A percentile compares a stretch with the other conserved stretches of the same genome.
Evolutionary conservation across 345 rosid genomes (phyloP).

Genomic region (Clausena lansium): DNA sequence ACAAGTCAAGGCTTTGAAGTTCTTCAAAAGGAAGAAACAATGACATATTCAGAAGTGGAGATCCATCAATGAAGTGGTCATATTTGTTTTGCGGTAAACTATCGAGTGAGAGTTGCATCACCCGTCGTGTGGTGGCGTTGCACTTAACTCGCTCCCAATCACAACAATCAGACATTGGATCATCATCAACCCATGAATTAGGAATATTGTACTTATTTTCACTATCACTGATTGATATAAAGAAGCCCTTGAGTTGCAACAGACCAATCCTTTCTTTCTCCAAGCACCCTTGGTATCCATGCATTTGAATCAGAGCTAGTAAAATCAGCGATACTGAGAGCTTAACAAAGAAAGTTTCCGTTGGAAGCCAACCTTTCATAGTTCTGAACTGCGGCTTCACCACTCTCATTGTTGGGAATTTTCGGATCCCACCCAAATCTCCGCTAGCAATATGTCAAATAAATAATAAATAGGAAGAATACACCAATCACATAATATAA

Average conservation of each 20-base stretch:
- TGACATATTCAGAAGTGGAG: neutral
- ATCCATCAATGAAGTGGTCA: neutral
- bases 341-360: neutral
- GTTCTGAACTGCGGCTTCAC: too few relatives aligned
- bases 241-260: conserved; percentile 19
- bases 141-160: conserved; percentile 18
- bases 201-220: neutral
- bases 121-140: neutral
- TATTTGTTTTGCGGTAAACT: too few relatives aligned
- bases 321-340: neutral
- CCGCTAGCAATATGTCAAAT: too few relatives aligned
- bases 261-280: conserved; percentile 25
- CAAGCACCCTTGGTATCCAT: neutral
- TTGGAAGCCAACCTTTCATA: neutral
- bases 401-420: too few relatives aligned
- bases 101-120: neutral
- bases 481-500: too few relatives aligned
- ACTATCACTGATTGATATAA: neutral
- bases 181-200: conserved; percentile 16
- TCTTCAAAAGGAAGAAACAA: conserved; percentile 16
- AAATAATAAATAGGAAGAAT: too few relatives aligned
- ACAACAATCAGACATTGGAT: neutral
- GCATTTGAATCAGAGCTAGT: neutral
- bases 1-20: conserved; percentile 5
- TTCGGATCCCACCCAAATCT: too few relatives aligned